Evolutionary conservation across 495 filamentous ascomycete species (phyloP).

Genomic region (Tuber melanosporum): DNA sequence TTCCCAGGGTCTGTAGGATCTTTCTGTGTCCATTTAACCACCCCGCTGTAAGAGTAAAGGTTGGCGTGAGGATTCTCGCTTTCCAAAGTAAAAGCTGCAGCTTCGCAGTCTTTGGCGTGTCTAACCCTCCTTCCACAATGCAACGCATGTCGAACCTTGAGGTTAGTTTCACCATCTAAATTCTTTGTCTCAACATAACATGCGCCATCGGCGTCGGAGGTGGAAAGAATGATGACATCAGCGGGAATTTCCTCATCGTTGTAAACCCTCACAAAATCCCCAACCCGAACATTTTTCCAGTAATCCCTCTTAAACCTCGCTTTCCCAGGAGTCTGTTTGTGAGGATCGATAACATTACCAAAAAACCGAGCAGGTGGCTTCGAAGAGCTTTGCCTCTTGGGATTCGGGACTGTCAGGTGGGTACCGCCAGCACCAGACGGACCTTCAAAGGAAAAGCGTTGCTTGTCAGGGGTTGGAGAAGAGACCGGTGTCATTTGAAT

Average conservation of each 20-base stretch:
- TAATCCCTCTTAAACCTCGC: constrained; percentile 83
- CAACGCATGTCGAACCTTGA: constrained; percentile 89
- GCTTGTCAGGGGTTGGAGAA: constrained; percentile 62
- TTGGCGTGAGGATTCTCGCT: constrained; percentile 90
- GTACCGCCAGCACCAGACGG: constrained; percentile 25
- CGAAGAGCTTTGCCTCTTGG: constrained; percentile 42
- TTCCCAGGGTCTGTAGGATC: constrained; percentile 56
- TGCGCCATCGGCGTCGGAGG: constrained; percentile 86
- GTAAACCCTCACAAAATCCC: constrained; percentile 94
- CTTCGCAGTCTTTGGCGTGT: constrained; percentile 88
- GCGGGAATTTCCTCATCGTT: constrained; percentile 94
- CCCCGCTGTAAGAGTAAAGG: constrained; percentile 86
- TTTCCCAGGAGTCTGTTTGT: constrained; percentile 50
- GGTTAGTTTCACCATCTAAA: constrained; percentile 93
- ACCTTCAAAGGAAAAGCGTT: constrained; percentile 38
- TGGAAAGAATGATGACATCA: constrained; percentile 91
- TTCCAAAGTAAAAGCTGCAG: constrained; percentile 76
- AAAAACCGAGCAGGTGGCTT: constrained; percentile 47
- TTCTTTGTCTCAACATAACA: constrained; percentile 99
- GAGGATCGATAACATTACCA: constrained; percentile 61
- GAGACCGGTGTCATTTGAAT: constrained; percentile 96
- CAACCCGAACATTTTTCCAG: constrained; percentile 95
- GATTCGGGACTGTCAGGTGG: constrained; percentile 40
- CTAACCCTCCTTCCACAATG: constrained; percentile 75
- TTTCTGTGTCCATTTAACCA: constrained; percentile 76